phyloP scores from a whole-genome alignment of 352 stramenopile species.

The Globisporangium recalcitrans region DNA sequence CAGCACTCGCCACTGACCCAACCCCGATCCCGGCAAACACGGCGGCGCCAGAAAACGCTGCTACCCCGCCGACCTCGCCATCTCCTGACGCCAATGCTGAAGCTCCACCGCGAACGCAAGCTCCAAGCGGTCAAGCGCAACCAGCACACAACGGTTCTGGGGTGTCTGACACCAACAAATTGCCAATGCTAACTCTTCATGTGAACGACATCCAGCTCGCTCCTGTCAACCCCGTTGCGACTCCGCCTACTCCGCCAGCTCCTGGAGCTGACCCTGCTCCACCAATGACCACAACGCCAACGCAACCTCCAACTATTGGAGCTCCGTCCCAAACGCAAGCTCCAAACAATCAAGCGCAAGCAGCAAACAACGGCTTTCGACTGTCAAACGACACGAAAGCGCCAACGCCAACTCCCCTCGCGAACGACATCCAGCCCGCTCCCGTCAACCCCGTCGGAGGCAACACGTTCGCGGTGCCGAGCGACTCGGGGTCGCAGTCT shows the following conservation, averaged over 20 bases:
- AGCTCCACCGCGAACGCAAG: background rate
- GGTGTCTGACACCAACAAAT: too few relatives aligned
- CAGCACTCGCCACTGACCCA: slow-evolving; percentile 1
- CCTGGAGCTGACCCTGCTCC: too few relatives aligned
- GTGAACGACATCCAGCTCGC: too few relatives aligned
- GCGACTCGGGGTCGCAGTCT: background rate
- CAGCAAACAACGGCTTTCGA: background rate
- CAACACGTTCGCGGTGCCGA: background rate
- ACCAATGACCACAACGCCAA: too few relatives aligned
- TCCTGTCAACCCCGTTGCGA: too few relatives aligned
- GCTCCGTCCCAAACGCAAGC: background rate
- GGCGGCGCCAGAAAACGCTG: background rate
- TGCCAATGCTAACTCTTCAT: too few relatives aligned
- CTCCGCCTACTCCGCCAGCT: too few relatives aligned
- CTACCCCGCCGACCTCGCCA: background rate
- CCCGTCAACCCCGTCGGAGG: background rate
- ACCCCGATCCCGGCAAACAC: background rate
- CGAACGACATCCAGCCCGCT: slow-evolving; percentile 6
- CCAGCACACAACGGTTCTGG: too few relatives aligned
- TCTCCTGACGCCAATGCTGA: background rate
- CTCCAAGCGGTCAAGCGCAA: too few relatives aligned
- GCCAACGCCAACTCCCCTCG: background rate
- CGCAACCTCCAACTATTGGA: background rate
- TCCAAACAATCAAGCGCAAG: background rate
- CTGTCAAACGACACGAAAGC: background rate